Evolutionary conservation across 805 yeast genomes (phyloP), one percentile per base, ranked within the genome.

Genomic region (Candida taoyuanica): DNA sequence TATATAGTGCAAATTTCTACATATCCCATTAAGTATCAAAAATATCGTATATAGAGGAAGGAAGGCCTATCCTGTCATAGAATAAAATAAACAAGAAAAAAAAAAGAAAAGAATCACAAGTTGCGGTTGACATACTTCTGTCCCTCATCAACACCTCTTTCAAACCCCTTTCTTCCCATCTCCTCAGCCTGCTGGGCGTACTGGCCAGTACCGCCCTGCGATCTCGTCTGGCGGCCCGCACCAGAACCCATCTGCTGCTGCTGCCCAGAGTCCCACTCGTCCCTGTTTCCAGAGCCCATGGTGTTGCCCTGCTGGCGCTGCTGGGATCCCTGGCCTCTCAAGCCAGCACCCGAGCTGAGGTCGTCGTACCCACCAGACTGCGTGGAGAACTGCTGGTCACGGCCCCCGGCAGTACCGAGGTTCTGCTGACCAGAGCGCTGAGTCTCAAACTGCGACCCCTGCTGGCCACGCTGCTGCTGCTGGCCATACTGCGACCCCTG

Each of bases 71-170:
- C 7, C 24, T 11, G 13, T 25, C 13, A 11, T 11, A 25, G 28
- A 7, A 9, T 9, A 25, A 25, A 14, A 8, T 18, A 5, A 27
- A 19, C 14, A 16, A 17, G 6, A 4, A 32, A 31, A 29, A 12
- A 33, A 21, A 21, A 5, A 17, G 25, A 14, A 21, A 11, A 17
- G 4, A 17, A 36, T 44, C 34, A 54, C 31, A 54, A 27, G 53
- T 54, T 54, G 40, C 57, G 53, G 40, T 37, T 39, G 29, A 54
- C 48, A 24, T 52, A 54, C 49, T 52, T 48, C 37, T 51, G 44
- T 12, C 52, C 56, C 38, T 52, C 54, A 26, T 48, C 34, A 14
- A 43, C 46, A 26, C 49, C 51, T 21, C 37, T 40, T 18, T 50
- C 54, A 25, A 46, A 46, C 5, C 49, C 56, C 40, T 47, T 38